These are phyloP conservation scores for Leccinum boreale DNA, from an alignment of 768 basidiomycete genomes.

Conservation along the genomic window DNA sequence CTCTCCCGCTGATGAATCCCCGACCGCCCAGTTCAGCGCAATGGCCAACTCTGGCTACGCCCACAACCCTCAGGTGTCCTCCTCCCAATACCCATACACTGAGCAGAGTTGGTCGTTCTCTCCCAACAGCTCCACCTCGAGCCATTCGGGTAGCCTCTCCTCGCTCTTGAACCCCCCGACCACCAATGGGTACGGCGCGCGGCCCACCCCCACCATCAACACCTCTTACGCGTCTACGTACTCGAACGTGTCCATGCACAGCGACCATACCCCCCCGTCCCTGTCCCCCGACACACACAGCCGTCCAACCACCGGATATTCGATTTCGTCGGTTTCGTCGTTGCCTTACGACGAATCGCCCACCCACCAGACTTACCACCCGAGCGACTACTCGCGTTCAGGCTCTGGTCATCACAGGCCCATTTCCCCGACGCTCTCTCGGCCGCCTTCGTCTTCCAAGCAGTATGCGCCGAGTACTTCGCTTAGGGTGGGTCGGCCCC, in stretches of 20 bases:
- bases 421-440: constrained; percentile 60
- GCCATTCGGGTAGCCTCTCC: constrained; percentile 71
- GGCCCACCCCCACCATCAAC: constrained; percentile 68
- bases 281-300: constrained; percentile 71
- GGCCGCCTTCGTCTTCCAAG: constrained; percentile 66
- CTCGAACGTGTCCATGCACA: constrained; percentile 65
- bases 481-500: constrained; percentile 66
- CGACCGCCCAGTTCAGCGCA: constrained; percentile 44
- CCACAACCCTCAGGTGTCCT: constrained; percentile 36
- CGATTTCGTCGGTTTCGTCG: constrained; percentile 78
- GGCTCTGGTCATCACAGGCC: constrained; percentile 68
- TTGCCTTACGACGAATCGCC: constrained; percentile 63
- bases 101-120: constrained; percentile 58
- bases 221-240: constrained; percentile 68
- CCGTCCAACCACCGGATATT: constrained; percentile 83
- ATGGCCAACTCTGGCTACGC: constrained; percentile 34
- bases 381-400: constrained; percentile 65
- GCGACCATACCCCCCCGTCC: constrained; percentile 64
- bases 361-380: constrained; percentile 37
- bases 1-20: constrained; percentile 68
- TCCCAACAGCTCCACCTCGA: constrained; percentile 51
- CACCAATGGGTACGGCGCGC: constrained; percentile 39
- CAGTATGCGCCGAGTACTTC: constrained; percentile 49
- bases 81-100: constrained; percentile 60
- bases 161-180: constrained; percentile 72